Base-by-base conservation (phyloP, 2,329 filamentous ascomycete species). In the Diplodia corticola region DNA sequence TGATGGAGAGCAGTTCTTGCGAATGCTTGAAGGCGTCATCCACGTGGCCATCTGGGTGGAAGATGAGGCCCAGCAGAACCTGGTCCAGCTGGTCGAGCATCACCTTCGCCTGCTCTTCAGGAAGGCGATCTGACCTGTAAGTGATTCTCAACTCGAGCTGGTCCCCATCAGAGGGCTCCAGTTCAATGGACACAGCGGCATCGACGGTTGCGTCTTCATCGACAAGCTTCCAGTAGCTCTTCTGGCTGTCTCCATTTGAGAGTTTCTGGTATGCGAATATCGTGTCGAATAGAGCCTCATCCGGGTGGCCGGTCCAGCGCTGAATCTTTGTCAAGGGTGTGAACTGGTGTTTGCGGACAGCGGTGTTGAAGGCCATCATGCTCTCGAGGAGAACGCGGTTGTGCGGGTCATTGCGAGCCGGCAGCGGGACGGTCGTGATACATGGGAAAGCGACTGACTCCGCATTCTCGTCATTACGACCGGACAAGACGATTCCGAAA, bases 401-500 rank as follows among this genome's bases (percentile, higher is more conserved):
- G 0, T 83, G 85, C 0, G 81, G 73, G 1, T 75, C 73, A 20
- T 90, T 83, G 24, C 81, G 75, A n/a, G 86, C 85, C 12, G 89
- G 76, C 0, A 95, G 83, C 0, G 94, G 94, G 2, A 97, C 76
- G 0, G 93, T 97, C 0, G 89, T 89, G 65, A 97, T 87, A 73
- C 91, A 94, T 0, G 94, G 93, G 61, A 97, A 91, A 0, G 86
- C 83, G 4, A 85, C 84, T 5, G 82, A 74, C 20, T 84, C 81
- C 0, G 88, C 86, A n/a, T 83, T 80, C 4, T 89, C 83, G 0
- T 83, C 83, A 33, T 80, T 87, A 37, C 92, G 83, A 0, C 92
- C 92, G 9, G 93, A 93, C 7, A 97, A 81, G 0, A 93, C 91
- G 15, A 91, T 83, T 24, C 93, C 94, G 74, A 95, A 96, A 0